Evolutionary conservation across 495 filamentous ascomycete species (phyloP), one percentile per base, ranked within the genome.

Genomic region (Podospora tetraspora): DNA sequence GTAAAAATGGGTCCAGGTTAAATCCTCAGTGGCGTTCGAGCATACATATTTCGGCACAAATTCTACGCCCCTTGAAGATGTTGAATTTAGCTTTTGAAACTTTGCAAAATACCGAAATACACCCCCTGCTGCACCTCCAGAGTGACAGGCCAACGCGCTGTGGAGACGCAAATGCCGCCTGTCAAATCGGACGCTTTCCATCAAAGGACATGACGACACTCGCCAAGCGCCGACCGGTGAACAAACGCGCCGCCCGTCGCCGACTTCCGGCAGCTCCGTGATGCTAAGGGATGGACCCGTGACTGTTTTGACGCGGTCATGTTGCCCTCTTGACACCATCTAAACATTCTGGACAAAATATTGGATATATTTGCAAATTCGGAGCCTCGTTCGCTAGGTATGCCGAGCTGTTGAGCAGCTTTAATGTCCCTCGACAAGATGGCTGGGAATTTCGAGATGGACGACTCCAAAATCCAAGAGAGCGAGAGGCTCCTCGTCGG

Each of bases 101-200:
- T 52, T n/a, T n/a, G 43, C 19, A 52, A 52, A n/a, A 19, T 32
- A 23, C 62, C 21, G n/a, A 24, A 34, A 56, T 56, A 23, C 25
- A 5, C 61, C 65, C 64, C 59, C 52, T 63, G 59, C 29, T 24
- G 24, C 22, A 22, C 37, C 22, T 58, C 57, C 22, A 66, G 3
- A 61, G 58, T 37, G 29, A 52, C 57, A 34, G 65, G 32, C 13
- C 24, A 27, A 22, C 23, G 59, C 27, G 24, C 23, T 60, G 58
- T 52, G 32, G n/a, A 10, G 27, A 52, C 43, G 43, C 19, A 52
- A 52, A 13, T 21, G 52, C 11, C 60, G n/a, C 59, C 37, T 64
- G 58, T 59, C 71, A 59, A 69, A 71, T 71, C 72, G 69, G 65
- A 61, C 34, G 30, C 58, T 60, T 66, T 61, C 57, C 58, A 21